Evolutionary conservation across 768 basidiomycete species (phyloP), one percentile per base, ranked within the genome.

Genomic region (Kwoniella dendrophila): DNA sequence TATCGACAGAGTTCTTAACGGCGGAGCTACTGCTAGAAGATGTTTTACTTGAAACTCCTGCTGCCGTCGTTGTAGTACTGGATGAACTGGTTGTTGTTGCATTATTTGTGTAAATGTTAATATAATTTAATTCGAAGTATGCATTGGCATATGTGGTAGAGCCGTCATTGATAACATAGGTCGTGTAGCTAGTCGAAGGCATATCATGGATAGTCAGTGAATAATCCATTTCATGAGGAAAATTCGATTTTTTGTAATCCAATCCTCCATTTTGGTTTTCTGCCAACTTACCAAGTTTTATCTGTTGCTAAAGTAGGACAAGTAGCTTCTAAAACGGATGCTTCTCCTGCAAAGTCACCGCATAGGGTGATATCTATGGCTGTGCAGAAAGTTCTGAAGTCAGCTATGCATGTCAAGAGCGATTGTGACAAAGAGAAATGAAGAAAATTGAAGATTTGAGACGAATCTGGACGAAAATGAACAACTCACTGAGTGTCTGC

Each of bases 311-410:
- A 64, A 11, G 75, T 64, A 3, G 74, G 64, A 47, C 79, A 80
- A 29, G 79, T 80, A 51, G 75, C 65, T 16, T 62, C 64, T 78
- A 89, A 87, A 41, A 85, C 80, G 38, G 79, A 60, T 0, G 85
- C 50, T 18, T 81, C 74, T 0, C 85, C 87, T 5, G 88, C 87
- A 54, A 83, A 83, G 62, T 82, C 82, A 64, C 62, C 85, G 62
- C 74, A 86, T 29, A 86, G 81, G 5, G 88, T 88, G 59, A 90
- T 90, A 71, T 88, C 86, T 58, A 90, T 36, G 26, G 40, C 27
- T 40, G 20, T 20, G n/a, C 20, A 43, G 12, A 7, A 43, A 14
- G 8, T 8, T 8, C 41, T n/a, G n/a, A n/a, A 10, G 18, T 43
- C 41, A 43, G 41, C 8, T 20, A 14, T 11, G 41, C 8, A n/a